Evolutionary conservation across 768 basidiomycete species (phyloP), one percentile per base, ranked within the genome.

Genomic region (Clitopilus hobsonii): DNA sequence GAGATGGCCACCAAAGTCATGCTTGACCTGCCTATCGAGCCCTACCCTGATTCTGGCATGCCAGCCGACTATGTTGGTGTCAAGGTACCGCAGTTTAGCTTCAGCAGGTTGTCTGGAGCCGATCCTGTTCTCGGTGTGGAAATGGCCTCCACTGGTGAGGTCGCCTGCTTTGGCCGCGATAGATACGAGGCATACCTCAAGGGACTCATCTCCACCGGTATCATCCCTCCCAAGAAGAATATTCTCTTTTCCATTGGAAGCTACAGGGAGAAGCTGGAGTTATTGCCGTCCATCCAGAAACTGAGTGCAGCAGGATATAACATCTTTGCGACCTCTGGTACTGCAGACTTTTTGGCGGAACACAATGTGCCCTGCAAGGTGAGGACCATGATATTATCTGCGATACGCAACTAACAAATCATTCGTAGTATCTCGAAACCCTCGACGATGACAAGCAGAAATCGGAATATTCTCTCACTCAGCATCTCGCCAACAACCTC

Each of bases 61-160:
- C 94, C 97, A 3, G 65, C 82, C 30, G 92, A 98, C 67, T 99
- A 98, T 67, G 97, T 99, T 56, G 97, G 96, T 54, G 89, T 99
- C 73, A 99, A 99, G 77, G 96, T 97, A 2, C 94, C 97, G n/a
- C 97, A 99, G 70, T 99, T 98, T 84, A 94, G 91, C 63, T 99
- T 98, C 74, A 94, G 91, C 63, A 86, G 97, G 38, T 74, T 99
- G 29, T 95, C 93, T 18, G 97, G 97, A 23, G 97, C 97, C 18
- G 97, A 99, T 68, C 97, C 97, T 18, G 89, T 98, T 6, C 82
- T 98, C 11, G 96, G 97, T 64, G 96, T 98, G 38, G 97, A 99
- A 76, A 99, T 99, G 97, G 97, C 97, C 14, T 98, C 97, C 16
- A 99, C 96, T 0, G 97, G 97, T 55, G 97, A 99, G 69, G 97